A percentile compares a stretch with the other conserved stretches of the same genome.
Conservation (phyloP, 2,329 filamentous ascomycete species). For the Stagonosporopsis tanaceti region DNA sequence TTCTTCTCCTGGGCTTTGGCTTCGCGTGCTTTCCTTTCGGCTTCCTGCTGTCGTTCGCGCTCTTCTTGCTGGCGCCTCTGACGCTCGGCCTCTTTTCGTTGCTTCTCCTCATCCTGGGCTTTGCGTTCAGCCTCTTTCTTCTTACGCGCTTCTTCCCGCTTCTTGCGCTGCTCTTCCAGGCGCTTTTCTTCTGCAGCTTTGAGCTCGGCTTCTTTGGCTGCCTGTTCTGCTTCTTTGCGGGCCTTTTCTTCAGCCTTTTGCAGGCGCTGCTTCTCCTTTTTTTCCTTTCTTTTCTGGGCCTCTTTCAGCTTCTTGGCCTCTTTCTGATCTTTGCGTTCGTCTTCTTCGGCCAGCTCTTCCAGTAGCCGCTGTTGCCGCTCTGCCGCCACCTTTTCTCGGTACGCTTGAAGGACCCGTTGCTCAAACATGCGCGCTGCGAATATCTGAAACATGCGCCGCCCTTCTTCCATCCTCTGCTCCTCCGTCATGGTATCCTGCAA, state of each 20-base stretch:
- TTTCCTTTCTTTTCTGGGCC: constrained; percentile 94
- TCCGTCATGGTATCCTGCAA: constrained; percentile 92
- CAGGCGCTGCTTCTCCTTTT: constrained; percentile 87
- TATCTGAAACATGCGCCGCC: constrained; percentile 98
- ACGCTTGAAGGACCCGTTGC: constrained; percentile 94
- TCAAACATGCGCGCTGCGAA: constrained; percentile 99
- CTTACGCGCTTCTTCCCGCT: constrained; percentile 87
- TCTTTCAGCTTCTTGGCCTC: constrained; percentile 94
- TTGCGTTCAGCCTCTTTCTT: constrained; percentile 92
- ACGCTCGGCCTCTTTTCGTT: constrained; percentile 85
- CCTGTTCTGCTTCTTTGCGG: constrained; percentile 85
- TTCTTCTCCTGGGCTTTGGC: constrained; percentile 83
- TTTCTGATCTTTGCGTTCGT: constrained; percentile 75
- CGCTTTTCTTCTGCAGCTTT: constrained; percentile 80
- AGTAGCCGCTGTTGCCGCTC: constrained; percentile 91
- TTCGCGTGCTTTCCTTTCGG: constrained; percentile 83
- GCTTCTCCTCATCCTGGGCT: constrained; percentile 86
- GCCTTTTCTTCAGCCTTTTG: constrained; percentile 91
- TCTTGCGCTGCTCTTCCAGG: constrained; percentile 79
- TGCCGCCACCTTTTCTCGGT: constrained; percentile 93
- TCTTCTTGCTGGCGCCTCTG: constrained; percentile 82
- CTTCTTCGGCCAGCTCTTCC: constrained; percentile 89
- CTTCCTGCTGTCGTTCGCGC: constrained; percentile 82
- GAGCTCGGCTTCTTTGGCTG: constrained; percentile 81
- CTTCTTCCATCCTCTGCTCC: constrained; percentile 98